Conservation (phyloP, 108 stramenopile genomes). For the Nannochloropsis gaditana region DNA sequence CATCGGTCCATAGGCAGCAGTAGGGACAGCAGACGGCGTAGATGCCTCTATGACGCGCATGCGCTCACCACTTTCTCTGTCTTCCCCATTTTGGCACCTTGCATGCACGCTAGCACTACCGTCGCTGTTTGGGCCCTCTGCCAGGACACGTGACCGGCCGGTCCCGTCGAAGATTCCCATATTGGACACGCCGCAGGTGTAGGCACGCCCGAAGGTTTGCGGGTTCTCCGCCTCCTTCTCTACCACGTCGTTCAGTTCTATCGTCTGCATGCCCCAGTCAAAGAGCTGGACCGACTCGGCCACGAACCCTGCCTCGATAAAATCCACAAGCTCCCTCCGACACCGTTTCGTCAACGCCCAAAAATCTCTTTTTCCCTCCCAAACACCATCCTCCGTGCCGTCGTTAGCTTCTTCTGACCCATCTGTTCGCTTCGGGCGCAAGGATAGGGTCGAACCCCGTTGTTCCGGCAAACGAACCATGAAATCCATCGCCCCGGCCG, state of each 20-base stretch:
- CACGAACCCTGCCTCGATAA: not conserved
- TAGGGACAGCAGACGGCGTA: not conserved
- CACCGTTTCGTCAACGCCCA: not conserved
- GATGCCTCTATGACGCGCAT: not conserved
- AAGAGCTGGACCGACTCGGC: slow-evolving; percentile 38
- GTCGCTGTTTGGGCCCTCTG: not conserved
- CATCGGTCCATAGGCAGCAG: slow-evolving; percentile 24
- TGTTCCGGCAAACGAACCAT: slow-evolving; percentile 26
- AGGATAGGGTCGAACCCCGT: slow-evolving; percentile 27
- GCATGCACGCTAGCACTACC: not conserved
- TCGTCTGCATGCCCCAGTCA: slow-evolving; percentile 44
- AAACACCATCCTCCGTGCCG: not conserved
- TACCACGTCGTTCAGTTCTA: slow-evolving; percentile 30
- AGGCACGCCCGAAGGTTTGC: slow-evolving; percentile 41
- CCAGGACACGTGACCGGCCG: not conserved
- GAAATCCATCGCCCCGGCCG: slow-evolving; percentile 45
- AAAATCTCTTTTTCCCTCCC: not conserved
- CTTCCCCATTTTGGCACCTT: not conserved
- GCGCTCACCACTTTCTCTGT: not conserved
- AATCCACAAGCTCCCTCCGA: not conserved
- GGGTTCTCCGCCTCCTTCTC: slow-evolving; percentile 34
- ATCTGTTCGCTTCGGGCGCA: not conserved
- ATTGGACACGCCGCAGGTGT: slow-evolving; percentile 44
- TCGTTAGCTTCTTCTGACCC: not conserved
- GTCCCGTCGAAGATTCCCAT: slow-evolving; percentile 29